phyloP scores from a whole-genome alignment of 2,329 filamentous ascomycete species.

The Fusarium domesticum region DNA sequence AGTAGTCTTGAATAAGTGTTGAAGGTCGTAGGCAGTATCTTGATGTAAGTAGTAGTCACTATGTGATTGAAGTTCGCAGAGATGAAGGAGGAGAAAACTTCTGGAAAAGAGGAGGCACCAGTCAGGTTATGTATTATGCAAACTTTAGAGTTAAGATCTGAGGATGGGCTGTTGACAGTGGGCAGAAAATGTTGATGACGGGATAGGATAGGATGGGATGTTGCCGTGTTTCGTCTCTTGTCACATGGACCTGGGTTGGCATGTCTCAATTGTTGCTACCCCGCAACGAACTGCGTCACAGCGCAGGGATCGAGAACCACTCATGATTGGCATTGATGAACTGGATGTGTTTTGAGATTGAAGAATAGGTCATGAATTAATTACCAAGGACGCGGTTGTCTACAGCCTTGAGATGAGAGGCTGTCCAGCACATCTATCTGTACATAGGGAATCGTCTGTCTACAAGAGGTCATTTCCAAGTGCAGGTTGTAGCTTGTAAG shows the following conservation, averaged over 20 bases:
- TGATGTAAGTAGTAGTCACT: no score
- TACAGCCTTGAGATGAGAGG: neutral
- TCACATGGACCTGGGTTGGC: constrained; percentile 22
- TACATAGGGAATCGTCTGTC: no score
- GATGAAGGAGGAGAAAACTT: constrained; percentile 11
- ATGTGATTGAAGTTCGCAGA: constrained; percentile 4
- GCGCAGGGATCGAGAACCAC: constrained; percentile 25
- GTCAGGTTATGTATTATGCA: constrained; percentile 24
- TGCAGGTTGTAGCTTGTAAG: constrained; percentile 21
- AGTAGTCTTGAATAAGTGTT: constrained; percentile 1
- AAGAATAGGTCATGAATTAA: neutral
- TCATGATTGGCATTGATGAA: constrained; percentile 9
- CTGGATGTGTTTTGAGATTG: constrained; percentile 1
- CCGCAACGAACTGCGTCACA: constrained; percentile 28
- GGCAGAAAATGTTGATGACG: no score
- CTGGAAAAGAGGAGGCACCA: constrained; percentile 6
- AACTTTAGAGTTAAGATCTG: constrained; percentile 19
- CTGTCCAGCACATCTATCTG: no score
- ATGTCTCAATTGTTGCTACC: constrained; percentile 24
- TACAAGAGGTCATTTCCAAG: no score
- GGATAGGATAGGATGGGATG: constrained; percentile 23
- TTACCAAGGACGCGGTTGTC: no score
- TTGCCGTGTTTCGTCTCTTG: constrained; percentile 9
- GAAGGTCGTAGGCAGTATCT: neutral
- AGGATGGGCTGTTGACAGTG: constrained; percentile 29